Base-by-base conservation (phyloP, 169 alveolate genomes). In the Plasmodium coatneyi region DNA sequence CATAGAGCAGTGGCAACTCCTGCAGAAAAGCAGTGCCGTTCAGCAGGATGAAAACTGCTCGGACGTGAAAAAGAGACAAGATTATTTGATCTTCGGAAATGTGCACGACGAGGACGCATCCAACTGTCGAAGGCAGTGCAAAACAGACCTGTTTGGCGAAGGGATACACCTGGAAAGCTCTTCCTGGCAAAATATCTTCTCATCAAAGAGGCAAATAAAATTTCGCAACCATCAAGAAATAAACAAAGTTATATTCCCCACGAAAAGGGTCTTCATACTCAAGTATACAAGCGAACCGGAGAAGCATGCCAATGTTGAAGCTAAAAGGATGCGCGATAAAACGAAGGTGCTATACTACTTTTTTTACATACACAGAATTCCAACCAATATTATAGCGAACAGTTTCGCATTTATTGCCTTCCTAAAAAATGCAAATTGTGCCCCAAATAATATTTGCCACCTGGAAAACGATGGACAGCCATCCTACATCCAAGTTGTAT, bases 401-500 rank as follows among this genome's bases (percentile, higher is more conserved):
- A 74, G 80, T 30, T 72, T 34, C 30, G 36, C 30, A 3, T 84
- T 84, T 76, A 46, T 84, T 25, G 84, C 78, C 36, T 84, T 74
- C 78, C 54, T 84, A 49, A 52, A 28, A n/a, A 74, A 71, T 72
- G 83, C 84, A 14, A 76, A 84, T 25, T 84, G 92, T 71, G 25
- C 32, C 19, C 74, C 34, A 84, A 84, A 84, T 34, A 74, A 49
- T 74, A 76, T 46, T 32, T 84, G 93, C 66, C 22, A n/a, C 41
- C 78, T 74, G 41, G 60, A 84, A 76, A 46, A 41, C 16, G 71
- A 43, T 49, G 49, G 80, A 72, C 19, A 72, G 1, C 41, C 74
- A 60, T 60, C 93, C 16, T 76, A 76, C 74, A 84, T 74, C 28
- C 70, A 84, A 84, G 84, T 84, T 30, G 66, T 84, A 28, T 84